Conservation (phyloP, 371 early-diverging fungal species). For the Mucor plumbeus region DNA sequence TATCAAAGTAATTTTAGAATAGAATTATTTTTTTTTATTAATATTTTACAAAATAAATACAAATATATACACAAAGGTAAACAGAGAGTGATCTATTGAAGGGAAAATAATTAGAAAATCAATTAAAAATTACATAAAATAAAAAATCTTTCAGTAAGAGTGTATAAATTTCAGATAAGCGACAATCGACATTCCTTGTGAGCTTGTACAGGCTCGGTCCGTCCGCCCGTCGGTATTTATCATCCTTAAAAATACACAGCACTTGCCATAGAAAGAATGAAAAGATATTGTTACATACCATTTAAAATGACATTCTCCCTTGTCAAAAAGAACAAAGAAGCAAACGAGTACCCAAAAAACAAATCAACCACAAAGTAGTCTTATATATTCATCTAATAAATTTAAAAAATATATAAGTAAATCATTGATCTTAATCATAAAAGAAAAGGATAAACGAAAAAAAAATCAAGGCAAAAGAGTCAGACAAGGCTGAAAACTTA, state of each 20-base stretch:
- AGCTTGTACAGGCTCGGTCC: constrained; percentile 38
- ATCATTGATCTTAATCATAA: neutral
- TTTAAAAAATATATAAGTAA: neutral
- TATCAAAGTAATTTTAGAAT: no score
- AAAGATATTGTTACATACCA: constrained; percentile 12
- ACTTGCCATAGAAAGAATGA: neutral
- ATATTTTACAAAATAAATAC: no score
- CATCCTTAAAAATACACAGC: constrained; percentile 20
- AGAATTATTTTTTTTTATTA: no score
- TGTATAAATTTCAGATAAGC: constrained; percentile 25
- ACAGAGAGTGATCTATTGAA: no score
- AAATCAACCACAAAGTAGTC: neutral
- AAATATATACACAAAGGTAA: no score
- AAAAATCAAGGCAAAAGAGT: constrained; percentile 19
- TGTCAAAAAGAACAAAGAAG: neutral
- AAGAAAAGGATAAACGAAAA: neutral
- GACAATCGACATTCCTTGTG: constrained; percentile 40
- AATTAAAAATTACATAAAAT: no score
- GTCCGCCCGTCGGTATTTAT: constrained; percentile 39
- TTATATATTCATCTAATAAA: neutral
- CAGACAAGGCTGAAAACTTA: constrained; percentile 41
- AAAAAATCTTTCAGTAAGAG: neutral
- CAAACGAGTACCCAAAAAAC: no score
- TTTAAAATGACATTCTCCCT: neutral
- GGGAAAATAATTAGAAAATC: no score